Base-by-base conservation (phyloP, 163 green algal species). In the Trebouxiophyceae sp. region DNA sequence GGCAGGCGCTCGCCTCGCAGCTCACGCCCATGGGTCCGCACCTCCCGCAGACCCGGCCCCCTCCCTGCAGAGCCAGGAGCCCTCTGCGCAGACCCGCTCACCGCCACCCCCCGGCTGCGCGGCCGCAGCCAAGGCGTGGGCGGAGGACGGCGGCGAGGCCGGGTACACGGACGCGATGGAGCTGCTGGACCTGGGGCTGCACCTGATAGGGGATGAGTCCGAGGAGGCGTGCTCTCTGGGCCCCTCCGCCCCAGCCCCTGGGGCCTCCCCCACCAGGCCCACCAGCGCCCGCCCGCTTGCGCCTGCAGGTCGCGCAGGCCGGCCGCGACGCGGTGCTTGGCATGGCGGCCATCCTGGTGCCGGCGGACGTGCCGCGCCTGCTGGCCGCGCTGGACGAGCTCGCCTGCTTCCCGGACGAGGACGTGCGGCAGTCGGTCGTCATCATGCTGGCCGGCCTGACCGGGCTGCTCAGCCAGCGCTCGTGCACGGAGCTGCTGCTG, bases 331-430 rank as follows among this genome's bases (percentile, higher is more conserved):
- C 65, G 23, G 65, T 71, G 44, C 30, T 65, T 5, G 57, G 55
- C 2, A 63, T 71, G 7, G 60, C 60, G n/a, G 23, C 55, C 2
- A 32, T 29, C 0, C 31, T 68, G 31, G 66, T 30, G 19, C 50
- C 34, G 23, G 33, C 34, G 2, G 45, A 67, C 16, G 29, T 54
- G 56, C 30, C 23, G 27, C 26, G 39, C 34, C 44, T 62, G 26
- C 63, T 71, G 56, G 16, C 29, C 20, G 16, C 30, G 12, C 45
- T 71, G 65, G 65, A 61, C 28, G 61, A 23, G 28, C 55, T 70
- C 16, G 33, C 54, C 28, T 19, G 24, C 12, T 54, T 24, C 31
- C 54, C 55, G 27, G 65, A 70, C 12, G 54, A 70, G 44, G 62
- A 68, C 28, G 31, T 47, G 4, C 62, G 62, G 22, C 30, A 46